phyloP scores from a whole-genome alignment of 192 early-diverging fungal species.

The Coemansia sp. region DNA sequence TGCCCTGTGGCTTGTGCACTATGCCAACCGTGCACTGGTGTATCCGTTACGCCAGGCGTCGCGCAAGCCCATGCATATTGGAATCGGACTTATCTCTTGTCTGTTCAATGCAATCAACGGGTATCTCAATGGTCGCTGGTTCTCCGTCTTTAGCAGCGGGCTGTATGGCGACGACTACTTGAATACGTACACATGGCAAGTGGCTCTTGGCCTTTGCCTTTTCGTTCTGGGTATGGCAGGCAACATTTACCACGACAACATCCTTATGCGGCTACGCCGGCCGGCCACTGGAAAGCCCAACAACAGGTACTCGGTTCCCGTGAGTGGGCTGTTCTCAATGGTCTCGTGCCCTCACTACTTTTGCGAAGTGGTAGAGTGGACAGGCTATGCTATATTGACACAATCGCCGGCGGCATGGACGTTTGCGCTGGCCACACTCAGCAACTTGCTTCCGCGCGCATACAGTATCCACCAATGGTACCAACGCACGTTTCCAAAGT shows the following conservation, averaged over 20 bases:
- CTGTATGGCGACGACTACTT: neutral
- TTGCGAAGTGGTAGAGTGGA: slow-evolving; percentile 52
- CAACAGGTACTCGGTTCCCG: slow-evolving; percentile 32
- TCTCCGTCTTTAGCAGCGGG: slow-evolving; percentile 3
- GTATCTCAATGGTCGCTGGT: slow-evolving; percentile 50
- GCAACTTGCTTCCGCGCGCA: slow-evolving; percentile 48
- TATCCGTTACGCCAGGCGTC: slow-evolving; percentile 44
- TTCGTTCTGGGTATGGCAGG: slow-evolving; percentile 32
- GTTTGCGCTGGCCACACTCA: slow-evolving; percentile 32
- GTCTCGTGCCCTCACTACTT: slow-evolving; percentile 55
- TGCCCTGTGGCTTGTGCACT: slow-evolving; percentile 36
- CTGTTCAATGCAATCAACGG: slow-evolving; percentile 50
- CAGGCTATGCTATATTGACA: slow-evolving; percentile 39
- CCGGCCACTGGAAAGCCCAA: neutral
- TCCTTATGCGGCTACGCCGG: slow-evolving; percentile 28
- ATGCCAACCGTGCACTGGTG: slow-evolving; percentile 37
- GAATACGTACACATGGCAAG: neutral
- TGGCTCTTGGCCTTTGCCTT: slow-evolving; percentile 5
- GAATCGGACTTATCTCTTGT: slow-evolving; percentile 33
- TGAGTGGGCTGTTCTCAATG: slow-evolving; percentile 32
- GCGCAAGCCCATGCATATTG: slow-evolving; percentile 47
- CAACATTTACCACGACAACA: slow-evolving; percentile 45
- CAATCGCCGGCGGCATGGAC: slow-evolving; percentile 45
- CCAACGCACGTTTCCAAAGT: slow-evolving; percentile 24
- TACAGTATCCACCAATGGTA: slow-evolving; percentile 50